These are phyloP conservation scores for Rosa persica DNA, from an alignment of 306 rosid genomes.

Conservation along the genomic window DNA sequence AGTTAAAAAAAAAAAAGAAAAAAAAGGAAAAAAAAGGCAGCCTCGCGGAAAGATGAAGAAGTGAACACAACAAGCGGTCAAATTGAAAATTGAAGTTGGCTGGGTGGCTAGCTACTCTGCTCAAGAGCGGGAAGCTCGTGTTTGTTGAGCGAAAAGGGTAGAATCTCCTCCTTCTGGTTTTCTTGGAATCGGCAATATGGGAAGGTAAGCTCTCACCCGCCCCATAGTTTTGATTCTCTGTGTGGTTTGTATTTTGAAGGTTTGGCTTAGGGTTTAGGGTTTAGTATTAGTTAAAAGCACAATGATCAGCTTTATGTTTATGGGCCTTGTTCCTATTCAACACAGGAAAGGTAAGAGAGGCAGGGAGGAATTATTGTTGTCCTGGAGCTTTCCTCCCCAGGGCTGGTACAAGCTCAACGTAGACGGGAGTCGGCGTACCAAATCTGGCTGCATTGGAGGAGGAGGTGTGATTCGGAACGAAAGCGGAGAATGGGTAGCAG, in stretches of 20 bases:
- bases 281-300: neutral
- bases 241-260: neutral
- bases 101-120: neutral
- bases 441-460: constrained; percentile 1
- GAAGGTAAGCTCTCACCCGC: neutral
- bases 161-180: too few species aligned
- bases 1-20: too few species aligned
- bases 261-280: neutral
- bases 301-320: neutral
- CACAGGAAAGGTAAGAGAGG: neutral
- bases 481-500: constrained; percentile 5
- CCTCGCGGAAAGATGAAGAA: too few species aligned
- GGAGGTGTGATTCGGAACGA: constrained; percentile 15
- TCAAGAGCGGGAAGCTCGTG: neutral
- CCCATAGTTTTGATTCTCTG: neutral
- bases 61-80: neutral
- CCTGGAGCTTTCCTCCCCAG: constrained; percentile 3
- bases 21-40: too few species aligned
- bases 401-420: constrained; percentile 17
- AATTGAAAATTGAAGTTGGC: neutral
- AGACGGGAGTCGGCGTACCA: neutral
- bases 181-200: neutral
- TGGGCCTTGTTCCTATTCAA: neutral
- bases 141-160: neutral
- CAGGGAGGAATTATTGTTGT: neutral